Evolutionary conservation across 805 yeast species (phyloP).

Genomic region (Pichia cabralensis): DNA sequence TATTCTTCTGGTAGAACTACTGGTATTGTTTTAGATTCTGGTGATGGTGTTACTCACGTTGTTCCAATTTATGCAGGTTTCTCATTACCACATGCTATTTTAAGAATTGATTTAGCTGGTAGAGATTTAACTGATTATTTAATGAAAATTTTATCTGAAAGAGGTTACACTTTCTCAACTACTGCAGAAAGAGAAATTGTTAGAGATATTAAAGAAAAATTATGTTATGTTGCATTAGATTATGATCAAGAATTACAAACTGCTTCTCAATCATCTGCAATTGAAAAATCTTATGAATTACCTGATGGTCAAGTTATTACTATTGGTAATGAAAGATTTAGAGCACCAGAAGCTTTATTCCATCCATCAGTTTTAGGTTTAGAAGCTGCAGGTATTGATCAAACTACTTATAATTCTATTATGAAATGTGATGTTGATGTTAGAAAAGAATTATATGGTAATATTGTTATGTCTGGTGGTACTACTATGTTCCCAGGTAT

Average conservation of each 20-base stretch:
- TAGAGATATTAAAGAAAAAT: slow-evolving; percentile 93
- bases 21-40: slow-evolving; percentile 98
- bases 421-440: slow-evolving; percentile 99
- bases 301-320: slow-evolving; percentile 99
- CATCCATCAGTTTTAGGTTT: slow-evolving; percentile 84
- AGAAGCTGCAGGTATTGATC: slow-evolving; percentile 99
- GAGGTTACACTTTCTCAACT: slow-evolving; percentile 98
- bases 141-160: slow-evolving; percentile 96
- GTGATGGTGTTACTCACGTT: slow-evolving; percentile 99
- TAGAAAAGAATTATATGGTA: slow-evolving; percentile 97
- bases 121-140: slow-evolving; percentile 98
- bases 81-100: slow-evolving; percentile 97
- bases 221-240: slow-evolving; percentile 98
- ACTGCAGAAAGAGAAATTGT: slow-evolving; percentile 98
- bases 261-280: slow-evolving; percentile 94
- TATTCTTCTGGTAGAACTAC: slow-evolving; percentile 99
- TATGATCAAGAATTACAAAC: slow-evolving; percentile 99
- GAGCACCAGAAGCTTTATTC: slow-evolving; percentile 99
- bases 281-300: slow-evolving; percentile 97
- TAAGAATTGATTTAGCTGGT: slow-evolving; percentile 98
- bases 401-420: slow-evolving; percentile 90
- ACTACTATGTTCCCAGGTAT: slow-evolving; percentile 99
- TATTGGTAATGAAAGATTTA: slow-evolving; percentile 99
- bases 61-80: slow-evolving; percentile 99
- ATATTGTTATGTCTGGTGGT: slow-evolving; percentile 99